phyloP scores from a whole-genome alignment of 257 asterid genomes.

The Solanum acaule region DNA sequence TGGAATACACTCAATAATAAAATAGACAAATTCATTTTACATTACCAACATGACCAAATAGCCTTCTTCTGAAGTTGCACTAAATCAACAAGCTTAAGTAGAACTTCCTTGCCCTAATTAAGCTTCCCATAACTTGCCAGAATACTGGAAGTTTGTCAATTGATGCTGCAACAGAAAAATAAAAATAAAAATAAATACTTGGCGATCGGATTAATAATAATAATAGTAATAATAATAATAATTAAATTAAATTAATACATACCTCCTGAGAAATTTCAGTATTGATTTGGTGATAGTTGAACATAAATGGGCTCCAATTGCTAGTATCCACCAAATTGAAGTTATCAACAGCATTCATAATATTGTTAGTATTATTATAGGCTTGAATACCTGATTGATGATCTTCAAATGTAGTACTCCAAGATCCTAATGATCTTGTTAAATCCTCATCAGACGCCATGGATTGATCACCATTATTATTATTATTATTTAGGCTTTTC shows the following conservation, averaged over 20 bases:
- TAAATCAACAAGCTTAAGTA: not conserved
- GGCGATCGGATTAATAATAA: not conserved
- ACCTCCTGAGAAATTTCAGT: conserved; percentile 12
- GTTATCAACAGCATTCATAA: not conserved
- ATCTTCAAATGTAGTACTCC: not conserved
- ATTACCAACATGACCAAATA: not conserved
- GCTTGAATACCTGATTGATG: conserved; percentile 5
- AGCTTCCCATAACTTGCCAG: not conserved
- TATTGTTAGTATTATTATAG: not conserved
- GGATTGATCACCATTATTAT: not conserved
- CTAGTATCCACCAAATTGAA: conserved; percentile 4
- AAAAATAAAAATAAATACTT: not conserved
- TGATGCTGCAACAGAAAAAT: conserved; percentile 19
- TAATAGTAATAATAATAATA: not conserved
- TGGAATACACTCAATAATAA: not conserved
- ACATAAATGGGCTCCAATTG: conserved; percentile 19
- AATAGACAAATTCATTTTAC: not conserved
- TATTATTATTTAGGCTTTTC: conserved; percentile 5
- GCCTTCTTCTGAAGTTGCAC: not conserved
- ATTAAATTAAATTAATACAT: not conserved
- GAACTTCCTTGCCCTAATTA: not conserved
- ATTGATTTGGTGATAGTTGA: conserved; percentile 6
- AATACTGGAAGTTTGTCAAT: not conserved
- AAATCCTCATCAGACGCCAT: not conserved
- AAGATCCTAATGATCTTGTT: not conserved